Evolutionary conservation across 2,329 filamentous ascomycete genomes (phyloP).

Genomic region (Fusarium verrucosum): DNA sequence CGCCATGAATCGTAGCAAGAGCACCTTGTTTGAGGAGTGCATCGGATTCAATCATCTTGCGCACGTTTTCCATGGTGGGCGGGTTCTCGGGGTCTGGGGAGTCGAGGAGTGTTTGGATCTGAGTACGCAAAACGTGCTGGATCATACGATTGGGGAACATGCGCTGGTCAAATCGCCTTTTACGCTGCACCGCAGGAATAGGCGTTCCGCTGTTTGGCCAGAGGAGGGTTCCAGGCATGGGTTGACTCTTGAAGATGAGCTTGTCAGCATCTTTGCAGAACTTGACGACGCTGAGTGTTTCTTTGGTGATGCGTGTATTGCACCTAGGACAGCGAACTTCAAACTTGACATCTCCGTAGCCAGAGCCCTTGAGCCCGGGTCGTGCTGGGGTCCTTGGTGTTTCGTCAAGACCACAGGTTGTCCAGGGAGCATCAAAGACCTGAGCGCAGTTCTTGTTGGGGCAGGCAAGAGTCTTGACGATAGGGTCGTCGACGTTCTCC

Average conservation of each 20-base stretch:
- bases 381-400: slow-evolving; percentile 14
- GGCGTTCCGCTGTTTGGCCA: slow-evolving; percentile 62
- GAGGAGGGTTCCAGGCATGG: slow-evolving; percentile 76
- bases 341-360: slow-evolving; percentile 70
- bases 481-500: slow-evolving; percentile 62
- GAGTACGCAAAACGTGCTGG: slow-evolving; percentile 53
- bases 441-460: slow-evolving; percentile 45
- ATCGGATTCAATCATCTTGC: slow-evolving; percentile 57
- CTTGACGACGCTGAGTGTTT: slow-evolving; percentile 64
- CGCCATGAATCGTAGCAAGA: slow-evolving; percentile 28
- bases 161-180: slow-evolving; percentile 40
- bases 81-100: slow-evolving; percentile 31
- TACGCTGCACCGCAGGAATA: background rate
- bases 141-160: slow-evolving; percentile 69
- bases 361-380: slow-evolving; percentile 57
- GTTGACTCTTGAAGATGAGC: slow-evolving; percentile 54
- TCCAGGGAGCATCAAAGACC: slow-evolving; percentile 61
- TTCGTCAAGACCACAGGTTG: slow-evolving; percentile 50
- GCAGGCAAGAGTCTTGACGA: slow-evolving; percentile 59
- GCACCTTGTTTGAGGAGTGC: slow-evolving; percentile 50
- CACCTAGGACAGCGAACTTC: slow-evolving; percentile 61
- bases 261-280: slow-evolving; percentile 64
- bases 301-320: slow-evolving; percentile 59
- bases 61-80: slow-evolving; percentile 61
- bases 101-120: slow-evolving; percentile 54